Evolutionary conservation across 2,329 filamentous ascomycete species (phyloP).

Genomic region (Tetracladium maxilliforme): DNA sequence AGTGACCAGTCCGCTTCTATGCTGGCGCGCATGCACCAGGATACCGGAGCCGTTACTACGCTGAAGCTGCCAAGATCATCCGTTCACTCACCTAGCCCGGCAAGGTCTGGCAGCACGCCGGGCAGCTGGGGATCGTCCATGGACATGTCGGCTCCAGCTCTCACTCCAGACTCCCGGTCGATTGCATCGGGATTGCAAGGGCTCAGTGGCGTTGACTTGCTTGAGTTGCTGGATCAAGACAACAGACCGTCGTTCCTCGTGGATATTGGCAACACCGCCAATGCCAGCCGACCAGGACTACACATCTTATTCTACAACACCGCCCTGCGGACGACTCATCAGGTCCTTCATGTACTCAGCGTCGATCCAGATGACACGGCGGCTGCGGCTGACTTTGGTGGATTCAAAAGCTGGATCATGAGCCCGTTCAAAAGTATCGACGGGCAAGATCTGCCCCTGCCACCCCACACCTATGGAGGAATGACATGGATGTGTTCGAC

Average conservation of each 20-base stretch:
- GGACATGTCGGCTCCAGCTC: conserved; percentile 32
- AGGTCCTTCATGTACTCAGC: conserved; percentile 39
- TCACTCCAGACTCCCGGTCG: conserved; percentile 34
- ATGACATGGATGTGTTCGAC: conserved; percentile 59
- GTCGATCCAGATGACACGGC: conserved; percentile 26
- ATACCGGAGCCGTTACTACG: conserved; percentile 32
- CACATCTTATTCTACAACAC: conserved; percentile 55
- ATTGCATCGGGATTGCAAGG: conserved; percentile 34
- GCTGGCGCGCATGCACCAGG: conserved; percentile 28
- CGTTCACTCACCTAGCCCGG: conserved; percentile 29
- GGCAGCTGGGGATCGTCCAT: conserved; percentile 35
- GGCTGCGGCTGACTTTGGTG: conserved; percentile 30
- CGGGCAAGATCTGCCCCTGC: conserved; percentile 33
- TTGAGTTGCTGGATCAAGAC: conserved; percentile 65
- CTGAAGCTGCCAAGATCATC: conserved; percentile 39
- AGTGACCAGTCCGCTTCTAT: too few relatives aligned
- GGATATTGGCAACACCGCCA: conserved; percentile 45
- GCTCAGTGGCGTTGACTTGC: conserved; percentile 49
- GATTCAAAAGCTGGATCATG: conserved; percentile 58
- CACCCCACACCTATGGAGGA: conserved; percentile 45
- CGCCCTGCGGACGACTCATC: conserved; percentile 42
- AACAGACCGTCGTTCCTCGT: conserved; percentile 64
- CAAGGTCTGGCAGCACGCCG: conserved; percentile 32
- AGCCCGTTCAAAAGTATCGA: conserved; percentile 36
- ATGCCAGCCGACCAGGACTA: conserved; percentile 35